Conservation (phyloP, 257 asterid species). For the Vinca minor region DNA sequence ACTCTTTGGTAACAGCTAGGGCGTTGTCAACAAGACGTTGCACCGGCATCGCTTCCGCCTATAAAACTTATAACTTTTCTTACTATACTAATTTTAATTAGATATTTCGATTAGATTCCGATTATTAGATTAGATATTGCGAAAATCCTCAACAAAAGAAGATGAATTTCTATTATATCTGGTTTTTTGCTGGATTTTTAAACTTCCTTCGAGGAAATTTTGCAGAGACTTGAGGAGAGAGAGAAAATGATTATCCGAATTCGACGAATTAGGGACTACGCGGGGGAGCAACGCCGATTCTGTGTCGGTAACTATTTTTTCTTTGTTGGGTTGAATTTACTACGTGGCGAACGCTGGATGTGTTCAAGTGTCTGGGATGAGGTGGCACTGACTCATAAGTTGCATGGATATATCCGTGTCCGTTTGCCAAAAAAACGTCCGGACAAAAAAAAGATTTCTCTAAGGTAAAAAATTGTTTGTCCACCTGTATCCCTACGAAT, state of each 20-base stretch:
- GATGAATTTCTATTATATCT: no score
- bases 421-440: no score
- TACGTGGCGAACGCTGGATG: not conserved
- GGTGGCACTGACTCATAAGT: not conserved
- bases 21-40: slow-evolving; percentile 88
- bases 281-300: slow-evolving; percentile 19
- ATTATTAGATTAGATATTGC: not conserved
- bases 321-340: not conserved
- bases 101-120: slow-evolving; percentile 4
- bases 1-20: slow-evolving; percentile 90
- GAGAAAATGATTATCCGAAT: not conserved
- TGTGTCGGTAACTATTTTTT: not conserved
- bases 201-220: not conserved
- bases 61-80: not conserved
- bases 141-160: not conserved
- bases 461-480: no score
- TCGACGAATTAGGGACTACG: slow-evolving; percentile 13
- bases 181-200: no score
- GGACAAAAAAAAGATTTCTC: no score
- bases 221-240: not conserved
- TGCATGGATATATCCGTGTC: not conserved
- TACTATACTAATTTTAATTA: slow-evolving; percentile 22
- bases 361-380: not conserved
- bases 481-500: no score
- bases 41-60: slow-evolving; percentile 39